Conservation (phyloP, 139 green algal genomes). For the Pycnococcus provasolii region DNA sequence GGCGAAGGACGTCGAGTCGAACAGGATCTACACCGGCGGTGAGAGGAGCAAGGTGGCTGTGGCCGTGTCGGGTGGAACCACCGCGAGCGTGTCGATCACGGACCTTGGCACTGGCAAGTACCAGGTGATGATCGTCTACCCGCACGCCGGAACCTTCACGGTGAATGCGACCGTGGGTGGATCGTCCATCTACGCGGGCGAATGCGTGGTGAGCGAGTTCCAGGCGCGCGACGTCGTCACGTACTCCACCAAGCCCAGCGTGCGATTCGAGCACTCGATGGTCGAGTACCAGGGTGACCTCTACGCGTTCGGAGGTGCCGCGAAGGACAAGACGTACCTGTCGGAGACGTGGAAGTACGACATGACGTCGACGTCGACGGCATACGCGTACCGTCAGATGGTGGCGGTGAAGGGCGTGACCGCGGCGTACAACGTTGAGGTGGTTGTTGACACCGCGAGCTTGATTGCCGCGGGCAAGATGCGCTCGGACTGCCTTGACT, state of each 20-base stretch:
- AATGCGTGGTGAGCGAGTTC: background rate
- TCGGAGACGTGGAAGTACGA: slow-evolving; percentile 27
- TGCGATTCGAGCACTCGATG: slow-evolving; percentile 27
- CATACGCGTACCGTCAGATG: slow-evolving; percentile 8
- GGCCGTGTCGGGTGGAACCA: too few relatives aligned
- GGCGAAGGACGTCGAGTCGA: slow-evolving; percentile 9
- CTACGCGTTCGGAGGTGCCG: slow-evolving; percentile 27
- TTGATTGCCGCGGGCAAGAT: slow-evolving; percentile 12
- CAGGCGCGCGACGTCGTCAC: background rate
- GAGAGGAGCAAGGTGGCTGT: too few relatives aligned
- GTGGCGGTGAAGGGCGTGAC: slow-evolving; percentile 6
- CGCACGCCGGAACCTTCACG: background rate
- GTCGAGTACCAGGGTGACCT: slow-evolving; percentile 11
- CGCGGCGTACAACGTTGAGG: slow-evolving; percentile 5
- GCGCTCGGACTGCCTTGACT: slow-evolving; percentile 18
- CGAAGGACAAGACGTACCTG: slow-evolving; percentile 20
- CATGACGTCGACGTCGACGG: background rate
- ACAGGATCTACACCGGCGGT: background rate
- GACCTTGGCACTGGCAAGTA: background rate
- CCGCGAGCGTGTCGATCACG: too few relatives aligned
- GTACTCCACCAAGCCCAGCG: background rate
- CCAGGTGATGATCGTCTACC: background rate
- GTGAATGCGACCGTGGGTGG: background rate
- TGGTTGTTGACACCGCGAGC: slow-evolving; percentile 10
- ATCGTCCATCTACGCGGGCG: background rate